These are phyloP conservation scores for Moniliophthora roreri DNA, from an alignment of 1,284 basidiomycete species.

Conservation along the genomic window DNA sequence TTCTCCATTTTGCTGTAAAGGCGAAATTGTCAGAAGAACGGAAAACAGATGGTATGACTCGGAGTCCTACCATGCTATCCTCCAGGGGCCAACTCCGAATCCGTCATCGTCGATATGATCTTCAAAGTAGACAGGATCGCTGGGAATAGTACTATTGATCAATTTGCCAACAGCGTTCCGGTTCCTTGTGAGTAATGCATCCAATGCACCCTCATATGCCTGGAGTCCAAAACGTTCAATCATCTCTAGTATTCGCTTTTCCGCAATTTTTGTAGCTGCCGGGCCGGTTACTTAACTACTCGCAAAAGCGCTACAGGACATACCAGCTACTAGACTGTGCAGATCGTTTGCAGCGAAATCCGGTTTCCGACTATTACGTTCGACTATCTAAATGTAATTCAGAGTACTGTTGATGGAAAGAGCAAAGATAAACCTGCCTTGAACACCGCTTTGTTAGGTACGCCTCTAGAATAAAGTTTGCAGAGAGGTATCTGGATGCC, in stretches of 20 bases:
- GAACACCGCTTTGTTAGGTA: slow-evolving; percentile 24
- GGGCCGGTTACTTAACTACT: background rate
- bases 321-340: slow-evolving; percentile 26
- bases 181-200: slow-evolving; percentile 22
- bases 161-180: slow-evolving; percentile 23
- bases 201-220: slow-evolving; percentile 21
- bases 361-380: slow-evolving; percentile 28
- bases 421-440: slow-evolving; percentile 6
- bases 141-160: slow-evolving; percentile 21
- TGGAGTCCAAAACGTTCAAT: slow-evolving; percentile 26
- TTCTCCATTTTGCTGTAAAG: slow-evolving; percentile 15
- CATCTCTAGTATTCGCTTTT: slow-evolving; percentile 26
- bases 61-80: slow-evolving; percentile 19
- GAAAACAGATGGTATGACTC: background rate
- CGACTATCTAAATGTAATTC: slow-evolving; percentile 21
- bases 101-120: slow-evolving; percentile 30
- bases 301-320: background rate
- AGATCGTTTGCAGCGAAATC: slow-evolving; percentile 29
- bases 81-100: slow-evolving; percentile 26
- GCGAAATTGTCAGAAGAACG: background rate
- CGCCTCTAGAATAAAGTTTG: slow-evolving; percentile 26
- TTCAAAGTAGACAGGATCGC: slow-evolving; percentile 23
- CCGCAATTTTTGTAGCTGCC: slow-evolving; percentile 24
- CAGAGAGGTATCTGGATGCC: slow-evolving; percentile 30
- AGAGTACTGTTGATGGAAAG: background rate